Conservation (phyloP, 208 protist species). For the Trypanosoma mega region DNA sequence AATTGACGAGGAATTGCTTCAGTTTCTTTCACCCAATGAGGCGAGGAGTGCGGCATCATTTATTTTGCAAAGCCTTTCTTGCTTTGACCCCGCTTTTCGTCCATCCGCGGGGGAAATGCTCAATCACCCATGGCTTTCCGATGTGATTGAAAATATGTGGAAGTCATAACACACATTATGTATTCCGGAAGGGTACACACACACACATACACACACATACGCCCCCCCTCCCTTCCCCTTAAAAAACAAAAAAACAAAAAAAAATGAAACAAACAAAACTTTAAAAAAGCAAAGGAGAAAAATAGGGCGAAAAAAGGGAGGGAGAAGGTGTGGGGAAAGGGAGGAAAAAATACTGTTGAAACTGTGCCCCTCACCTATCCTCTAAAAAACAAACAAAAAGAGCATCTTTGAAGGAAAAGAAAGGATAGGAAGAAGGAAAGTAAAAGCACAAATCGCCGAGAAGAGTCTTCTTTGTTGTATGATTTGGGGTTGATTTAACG, state of each 20-base stretch:
- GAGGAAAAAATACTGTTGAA: no score
- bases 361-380: no score
- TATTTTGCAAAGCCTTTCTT: constrained; percentile 55
- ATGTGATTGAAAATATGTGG: constrained; percentile 13
- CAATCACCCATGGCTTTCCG: constrained; percentile 51
- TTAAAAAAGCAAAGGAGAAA: neutral
- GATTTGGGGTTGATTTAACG: no score
- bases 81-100: constrained; percentile 63
- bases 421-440: no score
- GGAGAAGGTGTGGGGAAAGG: neutral
- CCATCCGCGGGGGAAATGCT: constrained; percentile 55
- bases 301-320: neutral
- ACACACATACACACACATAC: no score
- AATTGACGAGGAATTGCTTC: constrained; percentile 52
- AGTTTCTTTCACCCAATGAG: constrained; percentile 35
- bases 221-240: no score
- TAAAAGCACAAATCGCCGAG: no score
- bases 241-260: neutral
- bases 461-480: no score
- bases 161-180: constrained; percentile 4
- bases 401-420: no score
- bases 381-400: no score
- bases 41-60: constrained; percentile 50
- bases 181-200: no score
- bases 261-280: neutral